Percentiles rank a stretch among this genome's conserved stretches.
phyloP scores from a whole-genome alignment of 306 rosid species.

The Sicyos edulis region DNA sequence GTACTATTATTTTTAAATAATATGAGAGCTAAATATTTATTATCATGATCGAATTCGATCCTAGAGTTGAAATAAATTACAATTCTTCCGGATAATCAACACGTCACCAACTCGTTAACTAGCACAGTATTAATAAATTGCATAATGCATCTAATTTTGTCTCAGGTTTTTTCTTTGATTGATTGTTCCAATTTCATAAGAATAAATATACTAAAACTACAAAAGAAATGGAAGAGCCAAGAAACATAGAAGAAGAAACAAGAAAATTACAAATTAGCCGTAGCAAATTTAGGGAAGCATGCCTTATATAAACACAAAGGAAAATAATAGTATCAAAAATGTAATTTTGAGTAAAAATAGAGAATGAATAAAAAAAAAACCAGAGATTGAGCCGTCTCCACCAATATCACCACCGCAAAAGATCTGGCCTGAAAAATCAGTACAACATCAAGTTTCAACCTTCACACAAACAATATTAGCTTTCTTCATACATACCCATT shows the following conservation, averaged over 20 bases:
- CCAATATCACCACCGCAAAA: conserved; percentile 21
- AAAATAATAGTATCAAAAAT: neutral
- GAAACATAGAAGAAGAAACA: neutral
- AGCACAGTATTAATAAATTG: too few species aligned
- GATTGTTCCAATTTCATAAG: too few species aligned
- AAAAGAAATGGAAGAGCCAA: too few species aligned
- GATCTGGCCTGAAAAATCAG: neutral
- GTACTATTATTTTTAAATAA: too few species aligned
- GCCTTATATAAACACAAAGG: neutral
- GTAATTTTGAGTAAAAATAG: neutral
- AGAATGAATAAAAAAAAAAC: neutral
- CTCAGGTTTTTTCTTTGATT: too few species aligned
- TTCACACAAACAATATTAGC: conserved; percentile 22
- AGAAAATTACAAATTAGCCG: neutral
- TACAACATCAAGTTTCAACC: neutral
- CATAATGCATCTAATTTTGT: too few species aligned
- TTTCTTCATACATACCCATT: neutral
- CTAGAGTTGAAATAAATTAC: too few species aligned
- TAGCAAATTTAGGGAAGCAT: conserved; percentile 6
- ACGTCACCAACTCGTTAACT: too few species aligned
- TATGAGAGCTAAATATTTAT: too few species aligned
- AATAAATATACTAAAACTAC: too few species aligned
- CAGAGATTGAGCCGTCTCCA: conserved; percentile 28
- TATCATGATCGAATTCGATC: too few species aligned
- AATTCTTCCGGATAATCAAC: too few species aligned